A percentile compares a stretch with the other conserved stretches of the same genome.
phyloP scores from a whole-genome alignment of 192 early-diverging fungal species.

The Entomortierella chlamydospora region DNA sequence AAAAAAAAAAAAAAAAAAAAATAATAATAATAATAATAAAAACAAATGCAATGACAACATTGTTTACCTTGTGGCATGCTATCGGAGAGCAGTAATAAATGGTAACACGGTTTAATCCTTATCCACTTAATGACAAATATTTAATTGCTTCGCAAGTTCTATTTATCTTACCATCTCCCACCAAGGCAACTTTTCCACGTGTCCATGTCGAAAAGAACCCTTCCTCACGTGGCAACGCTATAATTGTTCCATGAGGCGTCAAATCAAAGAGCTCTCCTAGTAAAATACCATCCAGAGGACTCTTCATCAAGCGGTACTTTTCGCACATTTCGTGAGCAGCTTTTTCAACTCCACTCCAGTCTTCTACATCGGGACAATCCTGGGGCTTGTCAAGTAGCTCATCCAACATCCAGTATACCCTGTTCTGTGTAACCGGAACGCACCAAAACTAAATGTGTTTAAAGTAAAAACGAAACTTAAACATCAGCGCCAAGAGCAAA shows the following conservation, averaged over 20 bases:
- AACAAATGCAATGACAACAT: background rate
- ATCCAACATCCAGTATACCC: conserved; percentile 45
- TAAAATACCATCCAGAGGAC: background rate
- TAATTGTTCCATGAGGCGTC: conserved; percentile 19
- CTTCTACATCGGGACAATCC: conserved; percentile 38
- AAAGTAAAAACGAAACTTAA: too few relatives aligned
- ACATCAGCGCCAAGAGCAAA: too few relatives aligned
- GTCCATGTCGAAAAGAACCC: conserved; percentile 35
- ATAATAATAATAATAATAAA: background rate
- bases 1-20: background rate
- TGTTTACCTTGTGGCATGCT: conserved; percentile 18
- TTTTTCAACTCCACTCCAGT: conserved; percentile 10
- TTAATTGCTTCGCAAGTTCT: too few relatives aligned
- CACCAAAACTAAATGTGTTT: conserved; percentile 38
- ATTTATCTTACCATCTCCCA: conserved; percentile 48
- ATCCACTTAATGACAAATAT: too few relatives aligned
- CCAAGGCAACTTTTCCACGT: conserved; percentile 33
- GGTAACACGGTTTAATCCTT: background rate
- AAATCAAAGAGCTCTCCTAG: conserved; percentile 28
- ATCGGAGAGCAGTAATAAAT: background rate
- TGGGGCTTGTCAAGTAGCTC: conserved; percentile 2
- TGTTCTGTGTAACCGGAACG: conserved; percentile 34
- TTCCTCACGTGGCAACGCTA: conserved; percentile 32
- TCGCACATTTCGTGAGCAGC: conserved; percentile 1
- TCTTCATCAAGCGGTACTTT: conserved; percentile 7